phyloP scores from a whole-genome alignment of 768 basidiomycete species.

The Cystobasidium tubakii region DNA sequence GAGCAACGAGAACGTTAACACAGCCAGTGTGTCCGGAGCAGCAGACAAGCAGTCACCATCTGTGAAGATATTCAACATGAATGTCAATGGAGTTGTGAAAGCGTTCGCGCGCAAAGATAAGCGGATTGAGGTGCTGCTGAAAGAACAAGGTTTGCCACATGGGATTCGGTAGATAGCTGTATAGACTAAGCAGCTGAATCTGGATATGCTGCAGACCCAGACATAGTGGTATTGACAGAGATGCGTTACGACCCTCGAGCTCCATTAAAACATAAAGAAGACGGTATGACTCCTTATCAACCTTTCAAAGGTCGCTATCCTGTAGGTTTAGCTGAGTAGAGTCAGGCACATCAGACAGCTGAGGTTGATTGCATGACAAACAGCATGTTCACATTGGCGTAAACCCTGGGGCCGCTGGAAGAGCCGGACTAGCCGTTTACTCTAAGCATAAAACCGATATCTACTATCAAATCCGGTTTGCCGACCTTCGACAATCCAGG shows the following conservation, averaged over 20 bases:
- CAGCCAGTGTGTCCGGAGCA: not conserved
- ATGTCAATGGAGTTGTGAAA: constrained; percentile 34
- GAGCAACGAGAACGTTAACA: not conserved
- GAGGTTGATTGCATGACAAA: no score
- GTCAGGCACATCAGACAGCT: not conserved
- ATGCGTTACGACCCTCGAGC: constrained; percentile 31
- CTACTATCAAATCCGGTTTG: constrained; percentile 19
- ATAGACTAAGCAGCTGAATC: no score
- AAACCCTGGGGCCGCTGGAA: constrained; percentile 20
- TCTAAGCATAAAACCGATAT: constrained; percentile 5
- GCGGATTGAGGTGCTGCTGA: constrained; percentile 10
- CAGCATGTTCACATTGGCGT: constrained; percentile 23
- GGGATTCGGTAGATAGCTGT: not conserved
- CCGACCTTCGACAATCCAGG: not conserved
- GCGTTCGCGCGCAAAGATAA: constrained; percentile 25
- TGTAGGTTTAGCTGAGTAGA: not conserved
- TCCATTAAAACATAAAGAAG: constrained; percentile 29
- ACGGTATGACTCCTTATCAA: constrained; percentile 25
- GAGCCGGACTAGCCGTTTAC: constrained; percentile 15
- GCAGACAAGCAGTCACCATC: not conserved
- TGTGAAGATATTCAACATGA: constrained; percentile 31
- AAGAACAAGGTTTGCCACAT: constrained; percentile 6
- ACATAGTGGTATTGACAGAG: constrained; percentile 34
- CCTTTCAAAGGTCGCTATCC: not conserved
- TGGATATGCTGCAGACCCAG: constrained; percentile 24